Evolutionary conservation across 495 filamentous ascomycete species (phyloP).

Genomic region (Daldinia vernicosa): DNA sequence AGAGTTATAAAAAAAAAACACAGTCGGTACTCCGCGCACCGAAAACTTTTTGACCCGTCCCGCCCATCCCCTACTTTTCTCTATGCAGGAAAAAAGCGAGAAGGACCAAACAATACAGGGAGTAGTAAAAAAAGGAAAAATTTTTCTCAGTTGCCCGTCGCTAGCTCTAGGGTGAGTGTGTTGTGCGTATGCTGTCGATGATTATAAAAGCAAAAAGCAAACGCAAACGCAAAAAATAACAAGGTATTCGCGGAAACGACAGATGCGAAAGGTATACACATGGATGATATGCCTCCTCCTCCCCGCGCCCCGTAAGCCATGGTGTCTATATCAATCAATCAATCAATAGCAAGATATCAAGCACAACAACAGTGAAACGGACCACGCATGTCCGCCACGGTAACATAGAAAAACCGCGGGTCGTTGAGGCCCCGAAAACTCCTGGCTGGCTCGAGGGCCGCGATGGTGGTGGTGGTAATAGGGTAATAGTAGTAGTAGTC

Average conservation of each 20-base stretch:
- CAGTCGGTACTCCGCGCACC: conserved; percentile 21
- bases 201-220: not conserved
- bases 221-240: not conserved
- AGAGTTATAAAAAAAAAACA: no score
- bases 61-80: conserved; percentile 18
- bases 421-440: not conserved
- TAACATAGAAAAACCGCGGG: conserved; percentile 8
- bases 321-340: conserved; percentile 26
- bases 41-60: conserved; percentile 31
- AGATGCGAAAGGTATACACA: conserved; percentile 11
- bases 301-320: not conserved
- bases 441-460: conserved; percentile 21
- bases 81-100: conserved; percentile 17
- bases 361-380: not conserved
- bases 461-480: not conserved
- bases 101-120: not conserved
- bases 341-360: not conserved
- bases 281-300: not conserved
- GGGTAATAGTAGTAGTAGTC: not conserved
- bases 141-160: conserved; percentile 33
- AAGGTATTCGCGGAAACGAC: conserved; percentile 33
- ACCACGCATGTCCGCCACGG: no score
- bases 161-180: conserved; percentile 25
- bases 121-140: conserved; percentile 10
- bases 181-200: not conserved